These are phyloP conservation scores for Penicillium sp. DNA, from an alignment of 2,329 filamentous ascomycete genomes.

Conservation along the genomic window DNA sequence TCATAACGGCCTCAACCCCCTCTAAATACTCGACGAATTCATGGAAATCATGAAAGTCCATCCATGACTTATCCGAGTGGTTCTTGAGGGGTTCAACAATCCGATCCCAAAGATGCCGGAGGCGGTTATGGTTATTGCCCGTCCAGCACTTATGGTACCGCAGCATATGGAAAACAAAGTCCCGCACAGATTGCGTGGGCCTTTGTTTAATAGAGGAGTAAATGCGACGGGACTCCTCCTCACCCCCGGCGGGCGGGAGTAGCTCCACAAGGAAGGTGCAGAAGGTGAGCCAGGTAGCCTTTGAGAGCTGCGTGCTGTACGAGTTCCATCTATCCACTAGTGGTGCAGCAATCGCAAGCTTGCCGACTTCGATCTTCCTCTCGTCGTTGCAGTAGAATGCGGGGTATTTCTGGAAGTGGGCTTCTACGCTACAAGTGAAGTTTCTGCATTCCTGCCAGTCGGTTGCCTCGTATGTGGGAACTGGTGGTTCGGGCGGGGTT, in stretches of 20 bases:
- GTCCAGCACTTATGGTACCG: slow-evolving; percentile 8
- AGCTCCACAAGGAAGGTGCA: slow-evolving; percentile 13
- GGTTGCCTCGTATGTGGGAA: neutral
- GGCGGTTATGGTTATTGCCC: slow-evolving; percentile 5
- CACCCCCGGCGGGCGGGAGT: neutral
- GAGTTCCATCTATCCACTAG: neutral
- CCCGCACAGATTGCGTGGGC: slow-evolving; percentile 3
- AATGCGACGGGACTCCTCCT: neutral
- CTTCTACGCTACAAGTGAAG: slow-evolving; percentile 4
- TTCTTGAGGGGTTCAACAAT: neutral
- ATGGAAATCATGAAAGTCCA: slow-evolving; percentile 8
- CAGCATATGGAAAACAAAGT: slow-evolving; percentile 10
- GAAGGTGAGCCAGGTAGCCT: slow-evolving; percentile 2
- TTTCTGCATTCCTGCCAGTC: slow-evolving; percentile 4
- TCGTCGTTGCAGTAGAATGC: neutral
- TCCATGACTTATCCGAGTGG: slow-evolving; percentile 2
- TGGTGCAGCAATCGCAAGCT: neutral
- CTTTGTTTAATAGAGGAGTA: slow-evolving; percentile 7
- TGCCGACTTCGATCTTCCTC: neutral
- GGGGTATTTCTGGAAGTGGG: slow-evolving; percentile 3
- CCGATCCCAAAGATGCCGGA: slow-evolving; percentile 15
- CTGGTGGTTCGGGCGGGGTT: neutral
- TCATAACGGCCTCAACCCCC: neutral
- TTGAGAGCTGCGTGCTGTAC: neutral
- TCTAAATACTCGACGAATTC: slow-evolving; percentile 10